Evolutionary conservation across 305 asterid species (phyloP).

Genomic region (Petunia hybrid): DNA sequence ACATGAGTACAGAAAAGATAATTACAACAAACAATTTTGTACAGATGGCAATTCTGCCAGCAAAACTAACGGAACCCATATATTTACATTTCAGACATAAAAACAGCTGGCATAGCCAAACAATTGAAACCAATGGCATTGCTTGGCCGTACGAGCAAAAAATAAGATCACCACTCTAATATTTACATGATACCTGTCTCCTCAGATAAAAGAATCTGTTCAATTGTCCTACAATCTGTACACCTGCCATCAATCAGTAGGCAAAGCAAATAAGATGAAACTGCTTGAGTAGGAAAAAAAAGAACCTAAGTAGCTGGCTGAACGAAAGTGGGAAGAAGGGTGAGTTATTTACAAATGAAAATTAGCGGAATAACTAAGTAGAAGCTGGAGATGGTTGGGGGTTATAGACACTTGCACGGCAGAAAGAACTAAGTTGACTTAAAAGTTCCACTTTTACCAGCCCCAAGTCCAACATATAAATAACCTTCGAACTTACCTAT

Average conservation of each 20-base stretch:
- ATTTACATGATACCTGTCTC: slow-evolving; percentile 27
- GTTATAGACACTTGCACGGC: not conserved
- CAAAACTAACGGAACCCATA: slow-evolving; percentile 22
- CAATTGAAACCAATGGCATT: slow-evolving; percentile 1
- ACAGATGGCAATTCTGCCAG: slow-evolving; percentile 17
- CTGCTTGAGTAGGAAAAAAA: not conserved
- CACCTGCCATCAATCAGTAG: slow-evolving; percentile 52
- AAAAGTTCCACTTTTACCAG: not conserved
- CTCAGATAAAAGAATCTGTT: slow-evolving; percentile 30
- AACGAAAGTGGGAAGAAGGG: slow-evolving; percentile 23
- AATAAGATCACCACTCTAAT: slow-evolving; percentile 25
- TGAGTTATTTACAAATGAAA: slow-evolving; percentile 12
- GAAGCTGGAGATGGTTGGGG: not conserved
- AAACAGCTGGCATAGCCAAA: not conserved
- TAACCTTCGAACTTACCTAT: slow-evolving; percentile 15
- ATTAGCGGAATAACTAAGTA: slow-evolving; percentile 1
- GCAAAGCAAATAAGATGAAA: slow-evolving; percentile 23
- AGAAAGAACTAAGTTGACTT: not conserved
- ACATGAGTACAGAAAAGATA: not conserved
- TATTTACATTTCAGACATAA: slow-evolving; percentile 1
- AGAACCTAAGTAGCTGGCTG: not conserved
- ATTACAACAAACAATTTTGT: slow-evolving; percentile 17
- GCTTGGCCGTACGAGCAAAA: slow-evolving; percentile 3
- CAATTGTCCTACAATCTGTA: slow-evolving; percentile 35
- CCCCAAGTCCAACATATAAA: not conserved